Evolutionary conservation across 2,329 filamentous ascomycete genomes (phyloP), one percentile per base, ranked within the genome.

Genomic region (Penicillium sp.): DNA sequence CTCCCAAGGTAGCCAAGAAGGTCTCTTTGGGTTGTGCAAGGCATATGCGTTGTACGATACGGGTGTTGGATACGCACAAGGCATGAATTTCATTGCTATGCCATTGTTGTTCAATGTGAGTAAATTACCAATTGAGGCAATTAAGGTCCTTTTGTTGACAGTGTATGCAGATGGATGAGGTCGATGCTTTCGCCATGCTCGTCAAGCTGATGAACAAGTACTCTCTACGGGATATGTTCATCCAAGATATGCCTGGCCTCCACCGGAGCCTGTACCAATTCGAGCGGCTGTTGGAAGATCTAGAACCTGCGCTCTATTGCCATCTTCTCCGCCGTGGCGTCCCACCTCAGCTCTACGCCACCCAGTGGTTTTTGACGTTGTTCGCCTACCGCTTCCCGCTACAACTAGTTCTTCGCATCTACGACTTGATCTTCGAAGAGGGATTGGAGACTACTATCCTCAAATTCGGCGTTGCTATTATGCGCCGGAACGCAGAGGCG

Each of bases 61-160:
- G 64, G 87, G 80, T 7, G 93, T 99, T 30, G 92, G 93, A 28
- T 99, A 99, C 69, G 92, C 95, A 0, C 93, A 99, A 70, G 93
- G 93, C 65, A 96, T 99, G 88, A 99, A 97, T 67, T 99, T 99
- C 64, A 82, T 99, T 52, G 88, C 90, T 41, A 97, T 97, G 90
- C 93, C 95, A 19, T 71, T 99, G 14, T 77, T 99, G 1, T 96
- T 99, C 74, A 97, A 96, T 68, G 85, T 88, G 73, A 77, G 84
- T 69, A 41, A 27, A 13, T 28, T 14, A 12, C 10, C 7, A 2
- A 7, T 2, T 3, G 18, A 18, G 12, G 8, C 10, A 12, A 28
- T 18, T n/a, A 19, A 35, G 6, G 6, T 19, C 34, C 11, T 16
- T 16, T 19, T 9, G 39, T 41, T 60, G 37, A 57, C 51, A 41